Evolutionary conservation across 75 land plant genomes (phyloP), one percentile per base, ranked within the genome.

Genomic region (Pinus albicaulis): DNA sequence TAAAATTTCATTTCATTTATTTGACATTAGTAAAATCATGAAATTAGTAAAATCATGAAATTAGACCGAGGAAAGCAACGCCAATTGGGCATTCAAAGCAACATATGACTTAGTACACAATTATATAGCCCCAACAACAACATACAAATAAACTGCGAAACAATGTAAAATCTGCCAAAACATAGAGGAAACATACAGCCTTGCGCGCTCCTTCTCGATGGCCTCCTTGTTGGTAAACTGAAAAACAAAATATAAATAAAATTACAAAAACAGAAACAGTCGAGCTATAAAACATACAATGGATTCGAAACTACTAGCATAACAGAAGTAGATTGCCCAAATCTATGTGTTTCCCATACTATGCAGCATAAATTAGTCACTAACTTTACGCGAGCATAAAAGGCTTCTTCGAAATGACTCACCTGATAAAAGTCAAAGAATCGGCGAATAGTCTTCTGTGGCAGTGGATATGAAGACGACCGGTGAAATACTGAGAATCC

Each of bases 391-490:
- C 52, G 52, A 44, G 11, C 8, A 8, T 44, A 44, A 44, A 44
- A 44, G 52, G 52, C 52, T 44, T 44, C 52, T 20, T 63, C 36
- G 20, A 66, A 8, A 19, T 66, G 20, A 52, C 28, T 23, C 34
- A 81, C 85, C 82, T 85, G 80, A 68, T 88, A 78, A 66, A 85
- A 41, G 74, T 88, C 87, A 68, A 88, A 77, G 77, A 78, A 88
- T 52, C 90, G 87, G 24, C 65, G 53, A 53, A 24, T 56, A 59
- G 53, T 72, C 22, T 4, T 14, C 12, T 24, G 74, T 2, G 14
- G 52, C 3, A 48, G 8, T 12, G 52, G 52, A 44, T 7, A 44
- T 44, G 52, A 44, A 44, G 52, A 8, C 8, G 52, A 44, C 11
- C 52, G 1, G 8, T 44, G 52, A 44, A 44, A 44, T 7, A 44